These are phyloP conservation scores for Tillandsia leiboldiana DNA, from an alignment of 176 grass and related monocot genomes.

Conservation along the genomic window DNA sequence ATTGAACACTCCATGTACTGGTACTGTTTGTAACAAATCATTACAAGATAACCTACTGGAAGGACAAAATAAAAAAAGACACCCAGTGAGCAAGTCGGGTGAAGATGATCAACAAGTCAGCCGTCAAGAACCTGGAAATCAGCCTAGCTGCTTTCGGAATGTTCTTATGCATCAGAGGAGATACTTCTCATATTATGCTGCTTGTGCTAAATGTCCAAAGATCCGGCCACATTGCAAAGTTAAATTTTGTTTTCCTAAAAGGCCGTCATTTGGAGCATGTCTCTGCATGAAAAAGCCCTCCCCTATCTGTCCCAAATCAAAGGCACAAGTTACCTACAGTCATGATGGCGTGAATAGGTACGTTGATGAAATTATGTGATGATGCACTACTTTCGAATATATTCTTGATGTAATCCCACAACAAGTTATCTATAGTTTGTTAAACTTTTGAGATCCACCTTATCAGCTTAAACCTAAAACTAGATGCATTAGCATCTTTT, in stretches of 20 bases:
- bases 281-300: conserved; percentile 33
- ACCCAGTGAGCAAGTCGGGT: not conserved
- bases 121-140: conserved; percentile 1
- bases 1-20: too few species aligned
- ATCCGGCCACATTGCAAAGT: not conserved
- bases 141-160: conserved; percentile 13
- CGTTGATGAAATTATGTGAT: not conserved
- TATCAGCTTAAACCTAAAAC: not conserved
- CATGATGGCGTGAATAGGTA: too few species aligned
- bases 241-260: conserved; percentile 7
- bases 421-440: not conserved
- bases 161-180: not conserved
- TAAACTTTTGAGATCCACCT: not conserved
- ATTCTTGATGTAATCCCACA: not conserved
- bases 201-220: conserved; percentile 7
- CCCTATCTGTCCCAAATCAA: conserved; percentile 27
- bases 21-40: not conserved
- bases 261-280: conserved; percentile 24
- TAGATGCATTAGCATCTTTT: too few species aligned
- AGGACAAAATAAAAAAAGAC: conserved; percentile 9
- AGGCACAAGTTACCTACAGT: conserved; percentile 18
- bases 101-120: not conserved
- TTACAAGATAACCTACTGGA: not conserved
- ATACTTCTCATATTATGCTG: conserved; percentile 6
- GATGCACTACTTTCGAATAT: not conserved